Evolutionary conservation across 208 protist species (phyloP), one percentile per base, ranked within the genome.

Genomic region (Acanthamoeba divionensis): DNA sequence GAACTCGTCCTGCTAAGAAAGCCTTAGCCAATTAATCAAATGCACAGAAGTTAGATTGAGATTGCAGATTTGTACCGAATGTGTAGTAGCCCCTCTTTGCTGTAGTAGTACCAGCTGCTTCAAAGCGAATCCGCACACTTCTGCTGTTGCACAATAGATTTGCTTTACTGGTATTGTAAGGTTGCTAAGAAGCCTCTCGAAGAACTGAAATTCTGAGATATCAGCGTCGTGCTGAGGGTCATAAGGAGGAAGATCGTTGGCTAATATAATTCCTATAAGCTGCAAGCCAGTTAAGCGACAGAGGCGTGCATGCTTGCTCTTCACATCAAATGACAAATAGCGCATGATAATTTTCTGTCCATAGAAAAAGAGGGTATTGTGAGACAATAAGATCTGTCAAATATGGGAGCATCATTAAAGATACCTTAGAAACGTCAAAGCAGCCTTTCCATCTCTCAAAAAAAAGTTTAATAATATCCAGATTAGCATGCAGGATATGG

Each of bases 401-500:
- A 31, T 73, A 5, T 41, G 36, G 2, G 1, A 41, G 36, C 36
- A 41, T 41, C 36, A 41, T 41, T 38, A 15, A 41, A 41, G 36
- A 41, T 41, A 79, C 79, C 90, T 63, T 89, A 33, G 82, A 89
- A 31, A 89, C 62, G 29, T 89, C 62, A 24, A 89, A 65, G 13
- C 60, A 9, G 6, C 87, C 66, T 55, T 79, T 90, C 92, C 94
- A 93, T 44, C 91, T 89, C 57, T 95, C 90, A 18, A 94, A 91
- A 10, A 96, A 91, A 2, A 91, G 62, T 62, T 94, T 93, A 36
- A 97, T 92, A 15, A 97, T 92, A 54, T 96, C 93, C 29, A 97
- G 65, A 89, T 97, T 97, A 36, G 67, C 90, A 45, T 92, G 91
- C 33, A 94, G 45, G 26, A 97, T 89, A 15, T 63, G 44, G 52